Evolutionary conservation across 306 rosid genomes (phyloP).

Genomic region (Vigna reflexopilosa): DNA sequence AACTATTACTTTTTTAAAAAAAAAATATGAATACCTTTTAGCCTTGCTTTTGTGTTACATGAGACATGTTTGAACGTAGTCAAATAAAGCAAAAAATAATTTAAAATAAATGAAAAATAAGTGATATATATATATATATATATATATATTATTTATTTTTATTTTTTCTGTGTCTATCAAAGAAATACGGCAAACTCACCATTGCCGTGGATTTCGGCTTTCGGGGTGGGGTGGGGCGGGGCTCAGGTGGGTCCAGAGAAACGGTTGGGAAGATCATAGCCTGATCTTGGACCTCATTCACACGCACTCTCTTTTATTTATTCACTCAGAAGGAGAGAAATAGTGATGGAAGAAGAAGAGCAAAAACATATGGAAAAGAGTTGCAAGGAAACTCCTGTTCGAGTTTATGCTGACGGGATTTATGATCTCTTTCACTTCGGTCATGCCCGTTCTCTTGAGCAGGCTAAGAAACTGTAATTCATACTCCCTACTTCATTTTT

Average conservation of each 20-base stretch:
- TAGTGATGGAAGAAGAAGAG: slow-evolving; percentile 41
- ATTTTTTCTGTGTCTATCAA: no score
- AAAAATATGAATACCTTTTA: no score
- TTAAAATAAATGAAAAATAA: no score
- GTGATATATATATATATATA: no score
- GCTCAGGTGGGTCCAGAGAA: no score
- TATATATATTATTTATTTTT: no score
- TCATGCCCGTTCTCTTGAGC: slow-evolving; percentile 95
- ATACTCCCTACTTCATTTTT: not conserved
- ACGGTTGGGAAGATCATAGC: not conserved
- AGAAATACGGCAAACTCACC: not conserved
- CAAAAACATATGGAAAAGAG: slow-evolving; percentile 25
- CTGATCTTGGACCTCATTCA: not conserved
- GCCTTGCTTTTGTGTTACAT: no score
- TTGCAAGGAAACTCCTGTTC: slow-evolving; percentile 47
- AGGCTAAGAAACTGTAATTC: slow-evolving; percentile 83
- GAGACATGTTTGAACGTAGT: no score
- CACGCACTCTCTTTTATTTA: not conserved
- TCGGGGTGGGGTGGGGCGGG: no score
- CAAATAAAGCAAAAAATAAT: no score
- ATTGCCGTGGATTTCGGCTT: no score
- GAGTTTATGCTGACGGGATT: slow-evolving; percentile 94
- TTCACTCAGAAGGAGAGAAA: not conserved
- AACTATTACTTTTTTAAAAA: no score
- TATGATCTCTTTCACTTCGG: slow-evolving; percentile 99